These are phyloP conservation scores for Gymnopus androsaceus DNA, from an alignment of 1,284 basidiomycete genomes.

Conservation along the genomic window DNA sequence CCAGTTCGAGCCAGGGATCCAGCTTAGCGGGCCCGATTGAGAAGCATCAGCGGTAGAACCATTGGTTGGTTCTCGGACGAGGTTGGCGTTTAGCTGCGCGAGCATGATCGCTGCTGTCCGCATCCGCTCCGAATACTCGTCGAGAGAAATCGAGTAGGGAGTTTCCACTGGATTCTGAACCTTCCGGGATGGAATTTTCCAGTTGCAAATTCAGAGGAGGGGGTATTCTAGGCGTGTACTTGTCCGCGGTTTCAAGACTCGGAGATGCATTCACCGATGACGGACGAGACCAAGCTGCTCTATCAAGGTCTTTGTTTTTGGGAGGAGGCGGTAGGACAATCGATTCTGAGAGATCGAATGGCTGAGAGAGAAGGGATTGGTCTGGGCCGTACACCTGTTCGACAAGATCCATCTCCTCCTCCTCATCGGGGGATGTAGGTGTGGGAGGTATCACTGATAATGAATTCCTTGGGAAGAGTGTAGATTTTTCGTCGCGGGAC, in stretches of 20 bases:
- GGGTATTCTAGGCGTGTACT: constrained; percentile 8
- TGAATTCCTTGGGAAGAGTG: constrained; percentile 23
- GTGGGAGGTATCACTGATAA: constrained; percentile 28
- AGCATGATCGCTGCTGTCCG: constrained; percentile 98
- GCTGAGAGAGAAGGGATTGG: constrained; percentile 66
- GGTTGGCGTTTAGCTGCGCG: constrained; percentile 89
- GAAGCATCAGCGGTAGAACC: constrained; percentile 29
- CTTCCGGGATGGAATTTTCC: constrained; percentile 62
- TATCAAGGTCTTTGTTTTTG: constrained; percentile 87
- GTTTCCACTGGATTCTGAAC: background rate
- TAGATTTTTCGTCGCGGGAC: constrained; percentile 19
- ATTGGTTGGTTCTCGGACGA: constrained; percentile 55
- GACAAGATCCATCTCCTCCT: constrained; percentile 92
- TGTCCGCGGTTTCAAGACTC: constrained; percentile 29
- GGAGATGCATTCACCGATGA: constrained; percentile 56
- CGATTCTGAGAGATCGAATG: constrained; percentile 78
- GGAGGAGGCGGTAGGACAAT: constrained; percentile 79
- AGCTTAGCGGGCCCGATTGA: constrained; percentile 42
- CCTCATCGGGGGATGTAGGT: constrained; percentile 40
- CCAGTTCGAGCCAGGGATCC: constrained; percentile 71
- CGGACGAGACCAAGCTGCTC: constrained; percentile 78
- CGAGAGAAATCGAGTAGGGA: constrained; percentile 55
- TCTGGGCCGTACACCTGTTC: constrained; percentile 89
- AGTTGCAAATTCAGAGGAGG: constrained; percentile 3
- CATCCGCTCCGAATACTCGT: constrained; percentile 98